Base-by-base conservation (phyloP, 345 rosid genomes). In the Eucalyptus sideroxylon region DNA sequence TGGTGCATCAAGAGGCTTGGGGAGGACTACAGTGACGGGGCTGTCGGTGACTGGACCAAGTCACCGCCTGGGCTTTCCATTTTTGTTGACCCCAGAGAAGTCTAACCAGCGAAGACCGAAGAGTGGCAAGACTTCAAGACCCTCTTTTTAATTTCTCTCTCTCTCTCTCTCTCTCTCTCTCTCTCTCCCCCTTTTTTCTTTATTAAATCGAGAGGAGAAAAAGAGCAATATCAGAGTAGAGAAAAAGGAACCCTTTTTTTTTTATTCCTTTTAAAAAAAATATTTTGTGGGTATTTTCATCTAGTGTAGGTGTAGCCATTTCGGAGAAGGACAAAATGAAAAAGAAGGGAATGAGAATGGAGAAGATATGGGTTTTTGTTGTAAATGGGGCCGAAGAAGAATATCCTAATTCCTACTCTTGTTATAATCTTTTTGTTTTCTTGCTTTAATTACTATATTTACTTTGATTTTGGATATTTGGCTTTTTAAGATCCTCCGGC, bases 31-130 rank as follows among this genome's bases (percentile, higher is more conserved):
- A 94, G 96, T 86, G 99, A 98, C 88, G 99, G 98, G 31, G 91
- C 94, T 34, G 93, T 92, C 55, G 96, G 92, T 65, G 99, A 98
- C 93, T 98, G 99, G 99, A 96, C 98, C 17, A 98, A 96, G 91
- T 98, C 99, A 90, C 92, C 95, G 24, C 93, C 98, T 62, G 98
- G 94, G 83, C 86, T 91, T 93, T 97, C 99, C 59, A 94, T 98
- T 93, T 98, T 98, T 92, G 99, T 98, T 89, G 99, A 98, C 95
- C 99, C 99, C 40, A 95, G 99, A 90, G 99, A 98, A 86, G 86
- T 97, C 88, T 98, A 87, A 91, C 30, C 16, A 40, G 30, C 47
- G 47, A 77, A 77, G 47, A 40, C 85, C 85, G 30, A 77, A 77
- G 85, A 40, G 47, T 6, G 26, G 47, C 85, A 6, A 77, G 83